These are phyloP conservation scores for Linderina pennispora DNA, from an alignment of 192 early-diverging fungal genomes.

Conservation along the genomic window DNA sequence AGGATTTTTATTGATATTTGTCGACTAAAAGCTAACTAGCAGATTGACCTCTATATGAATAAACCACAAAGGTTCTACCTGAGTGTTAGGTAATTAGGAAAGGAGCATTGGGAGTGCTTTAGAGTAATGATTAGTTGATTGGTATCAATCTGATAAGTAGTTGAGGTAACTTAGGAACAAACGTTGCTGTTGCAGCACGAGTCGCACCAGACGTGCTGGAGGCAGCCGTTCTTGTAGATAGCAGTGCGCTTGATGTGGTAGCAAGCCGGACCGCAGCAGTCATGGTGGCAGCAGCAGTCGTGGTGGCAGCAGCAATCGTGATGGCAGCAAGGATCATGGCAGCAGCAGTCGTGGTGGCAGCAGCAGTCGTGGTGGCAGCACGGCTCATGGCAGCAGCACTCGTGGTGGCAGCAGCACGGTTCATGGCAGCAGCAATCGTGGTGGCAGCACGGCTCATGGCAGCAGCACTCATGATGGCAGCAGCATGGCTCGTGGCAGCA, in stretches of 20 bases:
- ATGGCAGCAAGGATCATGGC: slow-evolving; percentile 9
- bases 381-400: not conserved
- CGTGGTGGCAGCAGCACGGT: slow-evolving; percentile 10
- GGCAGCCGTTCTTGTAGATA: slow-evolving; percentile 38
- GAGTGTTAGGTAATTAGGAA: too few species aligned
- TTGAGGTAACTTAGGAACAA: too few species aligned
- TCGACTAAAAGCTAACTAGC: too few species aligned
- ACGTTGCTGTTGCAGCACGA: slow-evolving; percentile 46
- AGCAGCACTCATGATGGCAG: too few species aligned
- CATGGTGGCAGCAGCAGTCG: slow-evolving; percentile 18
- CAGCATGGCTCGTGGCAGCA: slow-evolving; percentile 10
- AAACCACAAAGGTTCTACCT: too few species aligned
- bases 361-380: slow-evolving; percentile 9
- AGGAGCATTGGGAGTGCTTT: too few species aligned
- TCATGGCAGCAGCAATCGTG: slow-evolving; percentile 19
- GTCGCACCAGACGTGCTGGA: slow-evolving; percentile 43
- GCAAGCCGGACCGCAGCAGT: slow-evolving; percentile 25
- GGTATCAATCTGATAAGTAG: too few species aligned
- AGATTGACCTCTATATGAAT: too few species aligned
- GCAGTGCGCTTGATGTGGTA: slow-evolving; percentile 37
- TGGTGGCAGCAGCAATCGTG: slow-evolving; percentile 28
- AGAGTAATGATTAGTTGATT: too few species aligned
- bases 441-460: slow-evolving; percentile 14
- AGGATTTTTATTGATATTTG: too few species aligned
- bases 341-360: not conserved